Percentiles rank a stretch among this genome's conserved stretches.
phyloP scores from a whole-genome alignment of 78 protist species.

The Dictyostelium purpureum region DNA sequence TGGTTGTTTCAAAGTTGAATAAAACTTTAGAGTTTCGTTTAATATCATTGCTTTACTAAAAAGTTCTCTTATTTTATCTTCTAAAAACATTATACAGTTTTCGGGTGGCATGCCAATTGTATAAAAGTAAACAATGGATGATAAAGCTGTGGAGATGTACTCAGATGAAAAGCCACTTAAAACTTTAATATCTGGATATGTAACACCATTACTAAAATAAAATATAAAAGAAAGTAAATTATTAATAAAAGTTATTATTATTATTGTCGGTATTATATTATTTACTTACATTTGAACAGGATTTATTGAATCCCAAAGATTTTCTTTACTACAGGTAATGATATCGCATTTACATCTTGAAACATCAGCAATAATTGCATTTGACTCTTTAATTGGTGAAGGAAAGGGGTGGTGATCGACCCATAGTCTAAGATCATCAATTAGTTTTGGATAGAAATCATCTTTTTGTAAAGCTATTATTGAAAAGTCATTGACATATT shows the following conservation, averaged over 20 bases:
- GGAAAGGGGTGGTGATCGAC: slow-evolving; percentile 52
- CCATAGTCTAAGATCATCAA: slow-evolving; percentile 60
- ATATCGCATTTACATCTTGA: slow-evolving; percentile 47
- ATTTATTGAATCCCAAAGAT: slow-evolving; percentile 32
- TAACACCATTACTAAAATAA: not conserved
- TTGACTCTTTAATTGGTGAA: slow-evolving; percentile 19
- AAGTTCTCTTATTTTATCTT: slow-evolving; percentile 53
- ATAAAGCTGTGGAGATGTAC: not conserved
- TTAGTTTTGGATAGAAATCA: slow-evolving; percentile 42
- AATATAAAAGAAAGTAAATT: not conserved
- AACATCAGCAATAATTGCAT: slow-evolving; percentile 51
- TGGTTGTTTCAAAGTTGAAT: slow-evolving; percentile 34
- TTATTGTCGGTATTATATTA: not conserved
- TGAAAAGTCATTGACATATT: slow-evolving; percentile 37
- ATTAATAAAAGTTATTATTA: not conserved
- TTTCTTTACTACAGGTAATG: slow-evolving; percentile 39
- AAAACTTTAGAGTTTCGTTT: slow-evolving; percentile 26
- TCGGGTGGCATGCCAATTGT: slow-evolving; percentile 77
- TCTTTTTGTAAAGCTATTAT: slow-evolving; percentile 50
- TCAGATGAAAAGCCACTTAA: slow-evolving; percentile 25
- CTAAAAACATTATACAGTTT: slow-evolving; percentile 51
- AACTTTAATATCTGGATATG: slow-evolving; percentile 60
- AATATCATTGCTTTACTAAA: slow-evolving; percentile 32
- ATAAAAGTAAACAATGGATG: slow-evolving; percentile 37
- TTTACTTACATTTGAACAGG: slow-evolving; percentile 19